Base-by-base conservation (phyloP, 805 yeast genomes). In the Ogataea ramenticola region DNA sequence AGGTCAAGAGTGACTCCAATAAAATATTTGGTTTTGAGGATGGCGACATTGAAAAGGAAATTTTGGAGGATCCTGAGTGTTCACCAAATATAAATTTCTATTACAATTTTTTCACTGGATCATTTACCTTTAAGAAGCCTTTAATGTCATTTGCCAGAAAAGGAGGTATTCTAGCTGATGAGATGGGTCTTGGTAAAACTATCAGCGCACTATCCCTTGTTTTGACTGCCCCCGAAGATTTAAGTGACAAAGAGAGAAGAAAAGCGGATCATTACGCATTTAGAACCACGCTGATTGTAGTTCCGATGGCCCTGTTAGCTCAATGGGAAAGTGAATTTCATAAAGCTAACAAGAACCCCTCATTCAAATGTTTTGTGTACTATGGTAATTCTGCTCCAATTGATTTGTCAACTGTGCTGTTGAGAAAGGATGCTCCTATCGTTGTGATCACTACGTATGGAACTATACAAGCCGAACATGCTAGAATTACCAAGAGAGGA, bases 131-230 rank as follows among this genome's bases (percentile, higher is more conserved):
- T 15, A 72, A 74, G 20, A 78, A 75, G 48, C 97, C 96, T 1
- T 53, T 79, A 12, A 66, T 88, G 35, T 77, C 72, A 46, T 70
- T 81, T 1, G 55, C 74, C 17, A 72, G 82, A 40, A 70, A 71
- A 40, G 97, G 98, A 32, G 98, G 98, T 2, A 85, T 90, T 19
- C 65, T 90, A 15, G 96, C 97, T 0, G 98, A 90, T 65, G 98
- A 90, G 60, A 90, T 90, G 98, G 98, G 98, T 0, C 69, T 90
- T 9, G 98, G 98, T 36, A 90, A 90, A 58, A 90, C 98, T 0
- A 84, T 90, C 21, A 84, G 96, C 1, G 79, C 95, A 0, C 62
- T 88, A 42, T 74, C 96, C 0, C 64, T 91, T 40, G 70, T 90
- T 12, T 77, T 83, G 45, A 72, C 86, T 0, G 80, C 73, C 10